Evolutionary conservation across 129 eudicot genomes (phyloP), one percentile per base, ranked within the genome.

Genomic region (Solidago caesia): DNA sequence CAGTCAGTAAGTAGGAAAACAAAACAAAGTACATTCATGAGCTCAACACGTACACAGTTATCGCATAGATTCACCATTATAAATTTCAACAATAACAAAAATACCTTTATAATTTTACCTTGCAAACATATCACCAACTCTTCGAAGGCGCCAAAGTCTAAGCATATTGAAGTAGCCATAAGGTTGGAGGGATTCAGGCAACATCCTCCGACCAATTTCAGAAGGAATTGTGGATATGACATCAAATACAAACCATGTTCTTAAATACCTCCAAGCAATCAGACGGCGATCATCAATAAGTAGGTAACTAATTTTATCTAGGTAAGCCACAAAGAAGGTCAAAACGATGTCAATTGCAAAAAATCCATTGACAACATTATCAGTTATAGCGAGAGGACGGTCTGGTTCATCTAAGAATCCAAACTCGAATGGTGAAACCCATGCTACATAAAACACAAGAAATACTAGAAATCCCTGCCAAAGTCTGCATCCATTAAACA

Each of bases 131-230:
- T 86, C 75, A 72, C 96, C 85, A 57, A 85, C 96, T 87, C 96
- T 77, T 71, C 90, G 79, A 42, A 89, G 88, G 52, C 92, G 96
- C 96, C 96, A 89, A 57, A 89, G 89, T 8, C 96, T 89, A 73
- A 89, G 90, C 86, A 89, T 77, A 74, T 82, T 85, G 75, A 87
- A 79, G 77, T 85, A 87, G 79, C 90, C 91, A 81, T 89, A 85
- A 4, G 80, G 69, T 49, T 81, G 68, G 46, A 78, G 69, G 48
- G 77, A 78, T 47, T 56, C n/a, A n/a, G 96, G 90, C 64, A 87
- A 51, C 80, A 85, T 61, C n/a, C 15, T 70, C 16, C 84, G 81
- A 41, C 84, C 87, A 74, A 89, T 66, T 73, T 89, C 92, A 14
- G 88, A 81, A 70, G 96, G 96, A 51, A 89, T 81, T 21, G 92